Conservation (phyloP, 108 stramenopile genomes). For the Bacterosira constricta region DNA sequence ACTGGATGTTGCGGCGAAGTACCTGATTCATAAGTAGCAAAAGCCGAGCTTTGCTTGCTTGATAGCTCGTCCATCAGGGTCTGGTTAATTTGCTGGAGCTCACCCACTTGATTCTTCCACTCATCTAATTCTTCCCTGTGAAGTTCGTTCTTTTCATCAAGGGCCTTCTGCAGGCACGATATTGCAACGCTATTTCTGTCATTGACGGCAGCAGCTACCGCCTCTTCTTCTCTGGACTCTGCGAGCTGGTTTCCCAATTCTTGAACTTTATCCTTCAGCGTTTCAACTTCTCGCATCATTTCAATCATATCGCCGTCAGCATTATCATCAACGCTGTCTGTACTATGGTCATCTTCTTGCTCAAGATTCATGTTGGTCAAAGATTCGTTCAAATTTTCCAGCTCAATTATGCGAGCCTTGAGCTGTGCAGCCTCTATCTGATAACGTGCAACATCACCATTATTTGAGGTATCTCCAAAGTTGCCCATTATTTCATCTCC, state of each 20-base stretch:
- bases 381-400: not conserved
- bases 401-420: slow-evolving; percentile 1
- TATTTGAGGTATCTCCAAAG: too few species aligned
- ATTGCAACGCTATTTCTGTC: not conserved
- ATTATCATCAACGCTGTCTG: too few species aligned
- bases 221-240: slow-evolving; percentile 2
- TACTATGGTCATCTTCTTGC: not conserved
- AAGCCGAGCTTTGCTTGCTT: too few species aligned
- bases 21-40: too few species aligned
- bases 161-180: slow-evolving; percentile 6
- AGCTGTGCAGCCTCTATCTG: not conserved
- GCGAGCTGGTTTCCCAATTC: not conserved
- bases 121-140: not conserved
- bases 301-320: not conserved
- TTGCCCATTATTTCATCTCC: too few species aligned
- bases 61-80: too few species aligned
- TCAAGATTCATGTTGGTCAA: not conserved
- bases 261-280: not conserved
- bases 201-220: not conserved
- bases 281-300: too few species aligned
- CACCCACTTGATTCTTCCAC: not conserved
- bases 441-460: too few species aligned
- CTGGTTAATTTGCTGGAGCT: not conserved
- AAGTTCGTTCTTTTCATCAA: not conserved
- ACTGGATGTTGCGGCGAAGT: not conserved